phyloP scores from a whole-genome alignment of 345 rosid genomes.

The Zanthoxylum bungeanum region DNA sequence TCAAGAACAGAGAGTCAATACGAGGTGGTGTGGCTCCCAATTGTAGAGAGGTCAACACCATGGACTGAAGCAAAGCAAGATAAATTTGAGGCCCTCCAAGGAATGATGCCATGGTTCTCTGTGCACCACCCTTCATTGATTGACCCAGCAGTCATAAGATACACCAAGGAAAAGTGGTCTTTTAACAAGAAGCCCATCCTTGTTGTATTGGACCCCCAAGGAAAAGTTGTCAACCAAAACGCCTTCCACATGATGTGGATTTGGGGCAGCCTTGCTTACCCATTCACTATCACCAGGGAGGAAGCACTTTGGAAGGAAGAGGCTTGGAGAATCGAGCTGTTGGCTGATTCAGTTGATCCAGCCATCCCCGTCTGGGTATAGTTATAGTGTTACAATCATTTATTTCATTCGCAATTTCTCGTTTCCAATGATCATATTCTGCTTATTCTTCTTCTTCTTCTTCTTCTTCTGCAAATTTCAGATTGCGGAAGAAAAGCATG shows the following conservation, averaged over 20 bases:
- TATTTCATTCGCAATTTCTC: too few species aligned
- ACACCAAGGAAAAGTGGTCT: conserved; percentile 61
- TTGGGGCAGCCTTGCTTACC: conserved; percentile 59
- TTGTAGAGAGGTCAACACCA: conserved; percentile 35
- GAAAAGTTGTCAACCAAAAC: conserved; percentile 42
- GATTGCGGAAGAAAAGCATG: conserved; percentile 30
- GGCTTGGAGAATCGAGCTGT: conserved; percentile 45
- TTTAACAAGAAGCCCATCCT: conserved; percentile 51
- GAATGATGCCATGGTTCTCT: conserved; percentile 57
- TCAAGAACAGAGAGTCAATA: conserved; percentile 43
- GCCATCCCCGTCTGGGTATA: conserved; percentile 41
- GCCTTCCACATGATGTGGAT: conserved; percentile 73
- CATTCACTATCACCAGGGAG: conserved; percentile 52
- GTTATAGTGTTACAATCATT: too few species aligned
- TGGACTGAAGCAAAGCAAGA: conserved; percentile 24
- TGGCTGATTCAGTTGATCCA: conserved; percentile 44
- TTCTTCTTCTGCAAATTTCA: too few species aligned
- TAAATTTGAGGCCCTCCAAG: conserved; percentile 29
- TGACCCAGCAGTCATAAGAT: conserved; percentile 44
- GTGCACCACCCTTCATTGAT: conserved; percentile 49
- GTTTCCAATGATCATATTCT: too few species aligned
- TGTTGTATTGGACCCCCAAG: conserved; percentile 59
- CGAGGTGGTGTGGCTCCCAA: conserved; percentile 67
- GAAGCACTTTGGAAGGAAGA: conserved; percentile 64
- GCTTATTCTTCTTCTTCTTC: too few species aligned